Percentiles rank a stretch among this genome's conserved stretches.
Conservation (phyloP, 2,329 filamentous ascomycete species). For the Chrysoporthe deuterocubensis region DNA sequence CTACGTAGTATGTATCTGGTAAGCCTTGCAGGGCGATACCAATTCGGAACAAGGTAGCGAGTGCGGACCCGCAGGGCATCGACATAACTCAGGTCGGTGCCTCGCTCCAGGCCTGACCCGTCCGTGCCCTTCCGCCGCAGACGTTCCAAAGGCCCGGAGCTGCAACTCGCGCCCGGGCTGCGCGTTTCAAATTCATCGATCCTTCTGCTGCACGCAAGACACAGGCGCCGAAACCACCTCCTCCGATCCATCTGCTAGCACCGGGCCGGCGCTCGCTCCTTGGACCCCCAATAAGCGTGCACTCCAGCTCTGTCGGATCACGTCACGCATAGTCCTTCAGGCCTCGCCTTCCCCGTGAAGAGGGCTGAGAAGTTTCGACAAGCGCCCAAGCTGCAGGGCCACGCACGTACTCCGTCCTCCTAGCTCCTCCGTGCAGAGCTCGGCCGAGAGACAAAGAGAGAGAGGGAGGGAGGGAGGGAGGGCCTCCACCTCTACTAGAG, state of each 20-base stretch:
- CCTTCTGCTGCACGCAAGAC: slow-evolving; percentile 3
- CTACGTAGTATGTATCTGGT: neutral
- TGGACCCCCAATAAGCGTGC: neutral
- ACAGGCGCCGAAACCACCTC: neutral
- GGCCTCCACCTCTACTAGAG: neutral
- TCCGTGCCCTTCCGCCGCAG: slow-evolving; percentile 12
- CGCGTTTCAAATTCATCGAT: slow-evolving; percentile 15
- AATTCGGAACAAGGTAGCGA: slow-evolving; percentile 21
- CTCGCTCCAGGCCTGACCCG: slow-evolving; percentile 25
- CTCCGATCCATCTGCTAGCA: neutral
- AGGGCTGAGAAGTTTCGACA: slow-evolving; percentile 11
- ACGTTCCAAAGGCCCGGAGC: slow-evolving; percentile 6
- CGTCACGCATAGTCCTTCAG: neutral
- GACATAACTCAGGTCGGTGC: slow-evolving; percentile 7
- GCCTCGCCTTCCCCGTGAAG: neutral
- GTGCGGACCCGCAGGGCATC: slow-evolving; percentile 14
- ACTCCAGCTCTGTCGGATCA: neutral
- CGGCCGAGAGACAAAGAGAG: neutral
- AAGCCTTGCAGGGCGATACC: slow-evolving; percentile 2
- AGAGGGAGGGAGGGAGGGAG: neutral
- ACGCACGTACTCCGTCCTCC: neutral
- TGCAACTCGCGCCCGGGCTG: slow-evolving; percentile 7
- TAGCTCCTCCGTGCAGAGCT: neutral
- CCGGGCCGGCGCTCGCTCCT: neutral
- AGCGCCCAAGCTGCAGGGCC: neutral